These are phyloP conservation scores for Ogataea dorogensis DNA, from an alignment of 805 yeast genomes.

Conservation along the genomic window DNA sequence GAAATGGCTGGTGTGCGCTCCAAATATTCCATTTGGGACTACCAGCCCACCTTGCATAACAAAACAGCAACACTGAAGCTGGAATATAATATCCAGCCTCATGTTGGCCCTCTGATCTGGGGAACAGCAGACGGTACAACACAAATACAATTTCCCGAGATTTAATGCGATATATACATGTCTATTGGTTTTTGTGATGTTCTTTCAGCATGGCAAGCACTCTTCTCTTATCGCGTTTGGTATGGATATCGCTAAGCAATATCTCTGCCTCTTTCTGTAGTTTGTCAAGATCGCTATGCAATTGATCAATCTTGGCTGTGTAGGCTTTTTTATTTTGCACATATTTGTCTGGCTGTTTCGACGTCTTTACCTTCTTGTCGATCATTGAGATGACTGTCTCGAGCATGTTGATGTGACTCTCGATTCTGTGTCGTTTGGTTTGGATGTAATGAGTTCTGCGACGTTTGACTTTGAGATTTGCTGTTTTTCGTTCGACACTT, in stretches of 20 bases:
- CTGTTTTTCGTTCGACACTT: background rate
- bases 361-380: background rate
- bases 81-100: constrained; percentile 93
- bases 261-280: background rate
- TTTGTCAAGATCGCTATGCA: background rate
- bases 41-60: constrained; percentile 56
- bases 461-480: too few species aligned
- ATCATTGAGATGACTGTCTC: background rate
- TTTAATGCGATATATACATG: constrained; percentile 7
- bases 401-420: too few species aligned
- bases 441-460: too few species aligned
- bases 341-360: background rate
- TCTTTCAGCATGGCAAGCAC: background rate
- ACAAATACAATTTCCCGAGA: constrained; percentile 24
- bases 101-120: constrained; percentile 73
- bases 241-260: background rate
- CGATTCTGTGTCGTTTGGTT: too few species aligned
- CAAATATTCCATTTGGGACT: constrained; percentile 88
- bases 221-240: background rate
- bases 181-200: background rate
- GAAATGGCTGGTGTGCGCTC: constrained; percentile 52
- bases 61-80: constrained; percentile 67
- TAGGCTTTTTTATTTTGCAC: background rate
- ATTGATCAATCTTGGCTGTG: constrained; percentile 2
- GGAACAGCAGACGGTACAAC: constrained; percentile 49